Percentiles rank a stretch among this genome's conserved stretches.
Evolutionary conservation across 2,329 filamentous ascomycete genomes (phyloP).

Genomic region (Ophiobolus disseminans): DNA sequence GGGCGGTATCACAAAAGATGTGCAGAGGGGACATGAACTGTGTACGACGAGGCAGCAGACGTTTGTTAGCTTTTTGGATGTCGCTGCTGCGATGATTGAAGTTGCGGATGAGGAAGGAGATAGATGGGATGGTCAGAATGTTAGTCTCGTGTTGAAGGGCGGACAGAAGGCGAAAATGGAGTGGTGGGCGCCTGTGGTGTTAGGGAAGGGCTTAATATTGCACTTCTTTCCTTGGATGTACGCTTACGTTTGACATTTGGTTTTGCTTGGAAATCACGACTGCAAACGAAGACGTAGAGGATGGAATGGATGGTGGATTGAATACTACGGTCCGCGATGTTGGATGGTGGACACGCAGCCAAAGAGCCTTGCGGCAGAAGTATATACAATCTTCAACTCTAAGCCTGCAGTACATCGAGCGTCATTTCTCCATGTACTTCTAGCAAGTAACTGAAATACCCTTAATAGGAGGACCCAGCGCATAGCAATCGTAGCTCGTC

Average conservation of each 20-base stretch:
- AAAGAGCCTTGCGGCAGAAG: slow-evolving; percentile 5
- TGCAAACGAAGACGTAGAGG: too few species aligned
- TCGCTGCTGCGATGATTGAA: slow-evolving; percentile 60
- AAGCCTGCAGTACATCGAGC: neutral
- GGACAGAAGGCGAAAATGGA: slow-evolving; percentile 9
- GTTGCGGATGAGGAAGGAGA: slow-evolving; percentile 1
- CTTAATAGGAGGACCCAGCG: slow-evolving; percentile 13
- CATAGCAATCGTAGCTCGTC: slow-evolving; percentile 9
- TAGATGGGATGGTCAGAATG: slow-evolving; percentile 10
- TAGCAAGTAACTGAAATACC: slow-evolving; percentile 16
- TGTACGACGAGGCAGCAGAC: slow-evolving; percentile 49
- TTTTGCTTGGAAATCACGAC: too few species aligned
- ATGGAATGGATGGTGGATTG: slow-evolving; percentile 2
- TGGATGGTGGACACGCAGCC: slow-evolving; percentile 4
- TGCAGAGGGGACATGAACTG: slow-evolving; percentile 52
- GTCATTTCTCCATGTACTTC: slow-evolving; percentile 1
- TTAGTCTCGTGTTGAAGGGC: slow-evolving; percentile 12
- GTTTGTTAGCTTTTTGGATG: slow-evolving; percentile 53
- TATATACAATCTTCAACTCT: neutral
- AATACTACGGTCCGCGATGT: slow-evolving; percentile 3
- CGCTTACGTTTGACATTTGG: too few species aligned
- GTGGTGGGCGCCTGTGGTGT: slow-evolving; percentile 10
- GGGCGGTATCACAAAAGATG: slow-evolving; percentile 48
- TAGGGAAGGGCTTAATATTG: slow-evolving; percentile 9
- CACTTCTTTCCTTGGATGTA: slow-evolving; percentile 10